phyloP scores from a whole-genome alignment of 2,329 filamentous ascomycete species.

The Colletotrichum acutatum region DNA sequence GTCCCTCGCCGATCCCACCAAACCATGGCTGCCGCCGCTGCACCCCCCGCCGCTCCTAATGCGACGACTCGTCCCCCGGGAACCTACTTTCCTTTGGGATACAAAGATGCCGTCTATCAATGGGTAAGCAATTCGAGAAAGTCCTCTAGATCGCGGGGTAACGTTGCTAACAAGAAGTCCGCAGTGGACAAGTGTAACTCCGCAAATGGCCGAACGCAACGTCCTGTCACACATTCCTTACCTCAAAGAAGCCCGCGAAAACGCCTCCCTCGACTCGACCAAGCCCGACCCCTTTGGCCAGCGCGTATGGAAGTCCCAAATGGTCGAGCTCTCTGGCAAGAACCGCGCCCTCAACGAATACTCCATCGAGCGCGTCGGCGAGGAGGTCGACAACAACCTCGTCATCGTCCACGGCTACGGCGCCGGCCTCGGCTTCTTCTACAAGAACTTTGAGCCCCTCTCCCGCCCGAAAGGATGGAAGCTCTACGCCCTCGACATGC shows the following conservation, averaged over 20 bases:
- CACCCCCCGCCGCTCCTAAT: constrained; percentile 25
- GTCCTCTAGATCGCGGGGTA: background rate
- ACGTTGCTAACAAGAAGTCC: constrained; percentile 36
- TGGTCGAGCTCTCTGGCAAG: constrained; percentile 87
- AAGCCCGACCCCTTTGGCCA: constrained; percentile 82
- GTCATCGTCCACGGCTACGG: constrained; percentile 98
- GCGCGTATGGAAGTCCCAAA: constrained; percentile 84
- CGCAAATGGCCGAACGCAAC: constrained; percentile 85
- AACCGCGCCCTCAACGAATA: constrained; percentile 93
- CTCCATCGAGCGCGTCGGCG: constrained; percentile 84
- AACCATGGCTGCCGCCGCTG: constrained; percentile 34
- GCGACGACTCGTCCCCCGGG: constrained; percentile 40
- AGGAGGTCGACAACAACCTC: constrained; percentile 83
- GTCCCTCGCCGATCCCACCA: constrained; percentile 28
- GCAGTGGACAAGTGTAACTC: constrained; percentile 87
- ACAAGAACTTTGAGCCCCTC: constrained; percentile 94
- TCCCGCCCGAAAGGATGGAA: constrained; percentile 85
- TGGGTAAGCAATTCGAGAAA: constrained; percentile 71
- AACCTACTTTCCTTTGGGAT: constrained; percentile 83
- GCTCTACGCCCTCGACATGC: constrained; percentile 73
- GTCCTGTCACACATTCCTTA: constrained; percentile 89
- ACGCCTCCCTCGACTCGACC: constrained; percentile 59
- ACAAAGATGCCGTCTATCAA: constrained; percentile 91
- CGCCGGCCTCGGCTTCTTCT: constrained; percentile 96
- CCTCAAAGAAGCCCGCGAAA: constrained; percentile 78